Conservation (phyloP, 768 basidiomycete species). For the Coprinopsis strossmayeri region DNA sequence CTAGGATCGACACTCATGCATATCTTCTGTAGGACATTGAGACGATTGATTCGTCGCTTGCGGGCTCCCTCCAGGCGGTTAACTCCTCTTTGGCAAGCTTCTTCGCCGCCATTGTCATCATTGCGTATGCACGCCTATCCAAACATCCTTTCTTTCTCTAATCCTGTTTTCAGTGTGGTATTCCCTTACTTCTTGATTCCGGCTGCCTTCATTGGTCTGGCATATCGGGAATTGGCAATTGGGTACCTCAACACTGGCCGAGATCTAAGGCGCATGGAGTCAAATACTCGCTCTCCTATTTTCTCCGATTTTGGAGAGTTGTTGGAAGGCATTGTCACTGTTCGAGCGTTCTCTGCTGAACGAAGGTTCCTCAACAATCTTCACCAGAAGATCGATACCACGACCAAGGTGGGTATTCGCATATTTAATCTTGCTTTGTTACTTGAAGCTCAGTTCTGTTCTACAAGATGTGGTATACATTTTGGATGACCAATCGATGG, state of each 20-base stretch:
- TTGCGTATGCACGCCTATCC: slow-evolving; percentile 42
- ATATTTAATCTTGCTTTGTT: too few species aligned
- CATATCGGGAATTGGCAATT: slow-evolving; percentile 63
- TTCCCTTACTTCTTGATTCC: slow-evolving; percentile 84
- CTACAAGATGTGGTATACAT: slow-evolving; percentile 79
- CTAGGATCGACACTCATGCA: neutral
- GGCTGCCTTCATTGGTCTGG: slow-evolving; percentile 62
- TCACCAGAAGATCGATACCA: slow-evolving; percentile 67
- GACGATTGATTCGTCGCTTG: slow-evolving; percentile 73
- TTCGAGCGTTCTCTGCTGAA: slow-evolving; percentile 86
- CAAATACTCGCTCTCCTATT: slow-evolving; percentile 79
- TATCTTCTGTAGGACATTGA: slow-evolving; percentile 57
- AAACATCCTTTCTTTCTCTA: slow-evolving; percentile 1
- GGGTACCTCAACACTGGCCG: slow-evolving; percentile 77
- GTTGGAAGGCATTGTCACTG: slow-evolving; percentile 86
- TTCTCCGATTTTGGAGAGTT: slow-evolving; percentile 80
- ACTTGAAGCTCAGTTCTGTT: too few species aligned
- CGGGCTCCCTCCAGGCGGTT: slow-evolving; percentile 64
- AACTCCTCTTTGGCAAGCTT: slow-evolving; percentile 75
- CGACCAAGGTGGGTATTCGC: slow-evolving; percentile 79
- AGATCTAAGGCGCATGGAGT: slow-evolving; percentile 86
- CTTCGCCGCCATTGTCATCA: slow-evolving; percentile 66
- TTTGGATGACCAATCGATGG: slow-evolving; percentile 91
- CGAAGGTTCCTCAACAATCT: slow-evolving; percentile 68
- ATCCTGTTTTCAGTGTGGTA: slow-evolving; percentile 40